Evolutionary conservation across 176 grass and related monocot genomes (phyloP).

Genomic region (Oryza brachyantha): DNA sequence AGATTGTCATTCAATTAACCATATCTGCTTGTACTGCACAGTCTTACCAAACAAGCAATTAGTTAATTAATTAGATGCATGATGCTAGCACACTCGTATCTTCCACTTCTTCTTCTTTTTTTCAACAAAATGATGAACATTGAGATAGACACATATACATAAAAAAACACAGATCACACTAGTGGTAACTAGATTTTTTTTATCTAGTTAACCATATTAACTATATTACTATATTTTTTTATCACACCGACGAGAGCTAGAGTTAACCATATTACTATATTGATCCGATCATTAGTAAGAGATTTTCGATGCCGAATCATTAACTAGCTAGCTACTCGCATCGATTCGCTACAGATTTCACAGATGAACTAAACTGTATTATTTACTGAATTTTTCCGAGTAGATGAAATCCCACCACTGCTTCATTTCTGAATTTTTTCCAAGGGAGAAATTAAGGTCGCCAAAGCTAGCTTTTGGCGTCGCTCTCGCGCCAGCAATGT

Average conservation of each 20-base stretch:
- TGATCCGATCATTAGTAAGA: background rate
- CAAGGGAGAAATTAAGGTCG: background rate
- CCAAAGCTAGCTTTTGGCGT: conserved; percentile 1
- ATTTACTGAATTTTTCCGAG: too few relatives aligned
- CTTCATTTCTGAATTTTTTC: background rate
- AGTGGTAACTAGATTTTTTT: conserved; percentile 5
- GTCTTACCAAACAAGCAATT: conserved; percentile 10
- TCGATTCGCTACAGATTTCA: background rate
- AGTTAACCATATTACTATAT: background rate
- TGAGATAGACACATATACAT: background rate
- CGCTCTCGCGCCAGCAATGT: conserved; percentile 30
- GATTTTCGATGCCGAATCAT: background rate
- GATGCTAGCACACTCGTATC: background rate
- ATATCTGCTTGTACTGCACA: background rate
- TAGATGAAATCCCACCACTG: background rate
- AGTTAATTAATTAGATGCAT: background rate
- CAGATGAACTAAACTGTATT: background rate
- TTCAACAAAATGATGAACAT: background rate
- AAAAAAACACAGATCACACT: background rate
- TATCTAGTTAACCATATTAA: background rate
- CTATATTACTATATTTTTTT: too few relatives aligned
- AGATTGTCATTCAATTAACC: conserved; percentile 4
- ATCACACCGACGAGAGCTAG: too few relatives aligned
- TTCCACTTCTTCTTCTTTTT: background rate
- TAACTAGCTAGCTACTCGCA: background rate